These are phyloP conservation scores for Clonostachys rhizophaga DNA, from an alignment of 2,329 filamentous ascomycete genomes.

Conservation along the genomic window DNA sequence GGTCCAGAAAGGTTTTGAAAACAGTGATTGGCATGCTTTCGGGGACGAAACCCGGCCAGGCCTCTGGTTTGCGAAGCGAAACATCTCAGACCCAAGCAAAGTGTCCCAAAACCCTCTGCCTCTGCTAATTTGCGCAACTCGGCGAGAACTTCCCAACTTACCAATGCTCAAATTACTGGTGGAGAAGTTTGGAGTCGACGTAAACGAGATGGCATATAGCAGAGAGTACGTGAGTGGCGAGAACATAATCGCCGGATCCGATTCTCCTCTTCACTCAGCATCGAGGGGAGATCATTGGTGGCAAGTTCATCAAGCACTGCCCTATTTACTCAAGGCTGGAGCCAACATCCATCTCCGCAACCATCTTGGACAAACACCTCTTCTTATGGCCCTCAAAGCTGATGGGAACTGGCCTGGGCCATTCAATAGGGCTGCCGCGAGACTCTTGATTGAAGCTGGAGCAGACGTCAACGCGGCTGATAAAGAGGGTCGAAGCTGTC, in stretches of 20 bases:
- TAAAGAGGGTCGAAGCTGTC: not conserved
- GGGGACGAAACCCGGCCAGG: not conserved
- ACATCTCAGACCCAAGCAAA: not conserved
- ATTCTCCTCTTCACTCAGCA: not conserved
- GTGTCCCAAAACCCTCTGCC: not conserved
- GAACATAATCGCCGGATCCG: not conserved
- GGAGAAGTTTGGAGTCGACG: not conserved
- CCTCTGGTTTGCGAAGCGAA: not conserved
- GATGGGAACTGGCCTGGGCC: not conserved
- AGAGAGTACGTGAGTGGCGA: not conserved
- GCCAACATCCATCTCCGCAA: not conserved
- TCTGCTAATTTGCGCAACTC: not conserved
- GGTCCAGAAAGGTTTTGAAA: no score
- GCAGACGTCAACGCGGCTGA: not conserved
- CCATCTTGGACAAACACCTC: not conserved
- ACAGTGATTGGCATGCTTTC: not conserved
- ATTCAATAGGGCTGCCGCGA: not conserved
- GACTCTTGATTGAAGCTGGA: not conserved
- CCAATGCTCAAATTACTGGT: not conserved
- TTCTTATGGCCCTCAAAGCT: not conserved
- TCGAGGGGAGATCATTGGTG: not conserved
- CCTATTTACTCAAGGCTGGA: not conserved
- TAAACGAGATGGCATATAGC: not conserved
- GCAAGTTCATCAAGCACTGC: not conserved
- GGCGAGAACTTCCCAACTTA: not conserved